Percentiles rank a stretch among this genome's conserved stretches.
Evolutionary conservation across 2,329 filamentous ascomycete genomes (phyloP).

Genomic region (Thelonectria rubi): DNA sequence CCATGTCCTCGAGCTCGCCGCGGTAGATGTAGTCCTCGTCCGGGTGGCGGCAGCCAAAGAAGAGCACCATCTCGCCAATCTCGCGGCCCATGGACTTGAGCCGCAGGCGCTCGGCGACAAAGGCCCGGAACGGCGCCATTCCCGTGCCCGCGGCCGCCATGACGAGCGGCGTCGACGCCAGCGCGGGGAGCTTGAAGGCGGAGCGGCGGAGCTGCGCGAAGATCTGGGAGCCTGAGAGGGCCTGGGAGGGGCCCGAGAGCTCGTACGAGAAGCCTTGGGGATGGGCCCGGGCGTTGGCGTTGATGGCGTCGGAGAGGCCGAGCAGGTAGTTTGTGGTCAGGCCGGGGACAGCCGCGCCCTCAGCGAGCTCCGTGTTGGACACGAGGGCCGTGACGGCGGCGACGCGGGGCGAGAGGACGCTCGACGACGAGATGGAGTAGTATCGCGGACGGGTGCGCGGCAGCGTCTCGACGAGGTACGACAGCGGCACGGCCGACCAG

Average conservation of each 20-base stretch:
- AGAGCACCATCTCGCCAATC: constrained; percentile 26
- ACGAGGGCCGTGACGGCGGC: constrained; percentile 16
- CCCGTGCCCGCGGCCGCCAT: constrained; percentile 60
- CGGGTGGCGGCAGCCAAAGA: constrained; percentile 19
- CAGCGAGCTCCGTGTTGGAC: constrained; percentile 15
- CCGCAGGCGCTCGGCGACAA: constrained; percentile 24
- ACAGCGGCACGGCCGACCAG: constrained; percentile 15
- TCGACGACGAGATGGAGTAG: constrained; percentile 67
- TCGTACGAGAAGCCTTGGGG: constrained; percentile 13
- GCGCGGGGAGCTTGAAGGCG: constrained; percentile 54
- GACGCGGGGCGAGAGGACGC: constrained; percentile 35
- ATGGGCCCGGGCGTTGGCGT: constrained; percentile 8
- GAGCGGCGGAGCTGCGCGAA: constrained; percentile 34
- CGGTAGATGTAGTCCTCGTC: constrained; percentile 26
- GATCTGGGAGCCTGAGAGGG: constrained; percentile 15
- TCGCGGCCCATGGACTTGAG: constrained; percentile 21
- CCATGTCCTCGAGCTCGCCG: constrained; percentile 20
- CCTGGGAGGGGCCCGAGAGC: constrained; percentile 10
- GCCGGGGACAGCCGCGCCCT: constrained; percentile 19
- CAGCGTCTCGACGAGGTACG: constrained; percentile 22
- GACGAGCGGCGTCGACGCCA: constrained; percentile 55
- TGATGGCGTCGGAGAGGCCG: constrained; percentile 17
- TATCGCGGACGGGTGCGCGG: constrained; percentile 57
- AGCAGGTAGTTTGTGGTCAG: constrained; percentile 35
- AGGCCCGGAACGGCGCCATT: constrained; percentile 49